These are phyloP conservation scores for Thinopyrum elongatum DNA, from an alignment of 176 grass and related monocot species.

Conservation along the genomic window DNA sequence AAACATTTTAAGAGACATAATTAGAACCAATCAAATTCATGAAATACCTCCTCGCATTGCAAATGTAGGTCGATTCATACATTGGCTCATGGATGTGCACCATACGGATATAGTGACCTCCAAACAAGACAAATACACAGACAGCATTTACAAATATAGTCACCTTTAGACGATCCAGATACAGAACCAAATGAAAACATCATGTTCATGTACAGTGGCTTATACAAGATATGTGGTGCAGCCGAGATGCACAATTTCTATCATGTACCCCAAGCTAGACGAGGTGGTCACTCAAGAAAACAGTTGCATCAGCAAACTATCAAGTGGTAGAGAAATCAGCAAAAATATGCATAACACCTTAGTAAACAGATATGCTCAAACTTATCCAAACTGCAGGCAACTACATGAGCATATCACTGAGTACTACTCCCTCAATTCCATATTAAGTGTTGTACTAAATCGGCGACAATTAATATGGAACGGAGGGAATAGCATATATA, in stretches of 20 bases:
- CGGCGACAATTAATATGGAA: too few relatives aligned
- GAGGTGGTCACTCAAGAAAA: not conserved
- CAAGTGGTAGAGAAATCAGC: not conserved
- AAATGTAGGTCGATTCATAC: not conserved
- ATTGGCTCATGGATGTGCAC: not conserved
- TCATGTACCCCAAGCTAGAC: not conserved
- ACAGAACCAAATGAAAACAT: not conserved
- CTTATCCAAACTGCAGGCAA: constrained; percentile 9
- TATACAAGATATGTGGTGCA: constrained; percentile 1
- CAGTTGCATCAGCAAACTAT: not conserved
- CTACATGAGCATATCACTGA: not conserved
- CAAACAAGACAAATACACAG: not conserved
- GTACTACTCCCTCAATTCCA: not conserved
- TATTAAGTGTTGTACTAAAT: too few relatives aligned
- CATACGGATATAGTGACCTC: not conserved
- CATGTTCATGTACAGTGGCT: not conserved
- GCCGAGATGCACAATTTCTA: constrained; percentile 4
- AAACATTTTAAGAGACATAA: not conserved
- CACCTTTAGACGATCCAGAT: not conserved
- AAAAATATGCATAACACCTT: not conserved
- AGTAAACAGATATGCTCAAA: not conserved
- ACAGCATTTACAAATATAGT: not conserved
- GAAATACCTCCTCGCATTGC: not conserved
- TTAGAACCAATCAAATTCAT: not conserved
- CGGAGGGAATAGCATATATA: not conserved